Base-by-base conservation (phyloP, 345 rosid genomes). In the Salix koriyanagi region DNA sequence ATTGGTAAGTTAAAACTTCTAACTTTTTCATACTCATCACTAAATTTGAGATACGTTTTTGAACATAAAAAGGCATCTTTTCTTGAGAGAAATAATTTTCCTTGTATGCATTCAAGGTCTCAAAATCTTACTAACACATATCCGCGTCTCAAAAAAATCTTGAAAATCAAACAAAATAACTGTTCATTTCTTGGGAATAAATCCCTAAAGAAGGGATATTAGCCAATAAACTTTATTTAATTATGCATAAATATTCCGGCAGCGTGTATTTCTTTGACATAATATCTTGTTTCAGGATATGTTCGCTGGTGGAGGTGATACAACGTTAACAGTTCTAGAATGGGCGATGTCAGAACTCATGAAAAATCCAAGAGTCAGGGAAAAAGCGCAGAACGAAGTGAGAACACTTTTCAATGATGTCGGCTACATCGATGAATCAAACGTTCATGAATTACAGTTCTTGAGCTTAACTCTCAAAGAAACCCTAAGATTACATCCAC, bases 261-360 rank as follows among this genome's bases (percentile, higher is more conserved):
- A 34, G 37, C 37, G 37, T 34, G 37, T 34, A 34, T 34, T 5
- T 34, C 3, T n/a, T 19, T 67, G 5, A 61, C 25, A 0, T 23
- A 19, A 64, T 64, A 12, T 21, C 11, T 7, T 69, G 18, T 69
- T 41, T 69, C 73, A 70, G 73, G 73, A 70, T 39, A 70, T 70
- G n/a, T 46, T 70, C 30, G 16, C 4, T 1, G 73, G 61, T 4
- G 73, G 73, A 15, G 28, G 60, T 50, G 73, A 46, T 3, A 70
- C 73, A 26, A 46, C 73, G 26, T 23, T 60, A 2, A 44, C 60
- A 13, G 32, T 36, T 10, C 39, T 70, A 9, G 73, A 70, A 44
- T 70, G 73, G 73, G 61, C 73, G 26, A 70, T 70, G 39, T 10
- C 73, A 70, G 73, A 70, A 46, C 50, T 69, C 36, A 12, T 69